Conservation (phyloP, 768 basidiomycete species). For the Mycena metata region DNA sequence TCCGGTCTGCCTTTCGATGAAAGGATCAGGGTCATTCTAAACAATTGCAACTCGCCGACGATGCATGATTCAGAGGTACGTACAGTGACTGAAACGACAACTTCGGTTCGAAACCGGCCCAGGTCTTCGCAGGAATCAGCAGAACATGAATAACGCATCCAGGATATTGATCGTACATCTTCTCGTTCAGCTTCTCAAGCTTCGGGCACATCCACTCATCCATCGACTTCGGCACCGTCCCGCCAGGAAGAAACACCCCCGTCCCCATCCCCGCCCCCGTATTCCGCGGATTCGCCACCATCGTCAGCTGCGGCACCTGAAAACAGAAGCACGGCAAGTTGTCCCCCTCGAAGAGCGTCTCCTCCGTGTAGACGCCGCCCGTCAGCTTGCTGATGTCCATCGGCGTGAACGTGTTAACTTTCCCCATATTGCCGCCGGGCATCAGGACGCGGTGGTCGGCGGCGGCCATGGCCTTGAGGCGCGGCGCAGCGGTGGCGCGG, state of each 20-base stretch:
- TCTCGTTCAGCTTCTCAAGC: neutral
- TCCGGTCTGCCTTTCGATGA: no score
- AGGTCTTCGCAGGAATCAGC: no score
- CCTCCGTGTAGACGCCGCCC: conserved; percentile 6
- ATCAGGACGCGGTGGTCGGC: neutral
- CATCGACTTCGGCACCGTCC: neutral
- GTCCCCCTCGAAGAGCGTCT: neutral
- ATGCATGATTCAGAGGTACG: no score
- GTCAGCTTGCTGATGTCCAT: neutral
- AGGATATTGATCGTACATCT: conserved; percentile 9
- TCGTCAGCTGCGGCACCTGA: neutral
- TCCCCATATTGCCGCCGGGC: neutral
- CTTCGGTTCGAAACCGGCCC: no score
- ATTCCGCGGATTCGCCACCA: neutral
- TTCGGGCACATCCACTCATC: conserved; percentile 9
- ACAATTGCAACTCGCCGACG: no score
- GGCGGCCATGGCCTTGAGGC: neutral
- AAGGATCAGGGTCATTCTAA: no score
- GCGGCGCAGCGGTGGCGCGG: neutral
- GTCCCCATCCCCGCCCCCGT: no score
- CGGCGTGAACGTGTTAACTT: neutral
- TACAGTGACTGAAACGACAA: no score
- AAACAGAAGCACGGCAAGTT: neutral
- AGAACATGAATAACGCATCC: no score
- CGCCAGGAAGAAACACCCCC: neutral